phyloP scores from a whole-genome alignment of 2,329 filamentous ascomycete genomes.

The Fusarium aywerte region DNA sequence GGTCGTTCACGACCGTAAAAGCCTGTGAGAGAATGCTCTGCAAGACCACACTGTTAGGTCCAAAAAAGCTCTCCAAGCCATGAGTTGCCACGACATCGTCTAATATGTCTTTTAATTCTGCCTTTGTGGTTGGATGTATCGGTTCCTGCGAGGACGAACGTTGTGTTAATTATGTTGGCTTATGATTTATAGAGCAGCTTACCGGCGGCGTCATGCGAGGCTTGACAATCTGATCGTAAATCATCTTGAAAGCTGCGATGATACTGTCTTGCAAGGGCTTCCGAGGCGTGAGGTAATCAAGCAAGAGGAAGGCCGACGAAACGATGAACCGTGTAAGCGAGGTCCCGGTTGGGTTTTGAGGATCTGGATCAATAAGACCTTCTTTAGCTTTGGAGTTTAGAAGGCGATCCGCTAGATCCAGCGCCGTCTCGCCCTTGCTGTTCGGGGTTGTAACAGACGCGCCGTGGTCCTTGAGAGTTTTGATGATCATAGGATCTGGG shows the following conservation, averaged over 20 bases:
- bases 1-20: not conserved
- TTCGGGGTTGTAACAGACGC: not conserved
- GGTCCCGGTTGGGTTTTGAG: not conserved
- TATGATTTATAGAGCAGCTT: not conserved
- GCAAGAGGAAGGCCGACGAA: not conserved
- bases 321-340: not conserved
- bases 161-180: not conserved
- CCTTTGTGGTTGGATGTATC: not conserved
- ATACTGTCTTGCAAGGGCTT: not conserved
- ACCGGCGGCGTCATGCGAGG: not conserved
- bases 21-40: not conserved
- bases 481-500: not conserved
- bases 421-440: not conserved
- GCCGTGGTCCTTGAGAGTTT: not conserved
- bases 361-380: not conserved
- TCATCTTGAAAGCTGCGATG: not conserved
- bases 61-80: not conserved
- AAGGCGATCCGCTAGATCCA: conserved; percentile 1
- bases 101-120: not conserved
- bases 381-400: not conserved
- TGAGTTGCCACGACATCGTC: not conserved
- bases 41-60: not conserved
- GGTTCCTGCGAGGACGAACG: not conserved
- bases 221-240: not conserved
- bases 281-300: not conserved